Conservation (phyloP, 2,329 filamentous ascomycete species). For the Paraphoma chrysanthemicola region DNA sequence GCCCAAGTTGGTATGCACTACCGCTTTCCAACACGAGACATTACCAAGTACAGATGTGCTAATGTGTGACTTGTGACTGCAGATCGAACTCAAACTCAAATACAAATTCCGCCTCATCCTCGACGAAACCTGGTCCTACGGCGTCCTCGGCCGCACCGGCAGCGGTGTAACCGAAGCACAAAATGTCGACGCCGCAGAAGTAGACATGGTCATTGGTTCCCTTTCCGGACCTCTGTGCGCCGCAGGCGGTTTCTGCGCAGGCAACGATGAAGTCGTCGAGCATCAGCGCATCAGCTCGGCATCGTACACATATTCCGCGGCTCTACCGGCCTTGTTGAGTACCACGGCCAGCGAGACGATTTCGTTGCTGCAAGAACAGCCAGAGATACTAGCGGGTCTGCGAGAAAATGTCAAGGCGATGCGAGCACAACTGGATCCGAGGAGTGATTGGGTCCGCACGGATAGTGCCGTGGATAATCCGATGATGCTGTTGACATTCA, state of each 20-base stretch:
- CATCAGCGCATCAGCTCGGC: conserved; percentile 94
- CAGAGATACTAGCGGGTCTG: conserved; percentile 78
- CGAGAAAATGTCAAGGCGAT: conserved; percentile 88
- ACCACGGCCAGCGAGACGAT: conserved; percentile 96
- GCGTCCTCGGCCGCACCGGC: conserved; percentile 88
- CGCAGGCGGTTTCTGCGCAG: conserved; percentile 95
- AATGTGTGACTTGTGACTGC: background rate
- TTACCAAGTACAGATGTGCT: background rate
- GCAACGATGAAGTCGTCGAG: conserved; percentile 87
- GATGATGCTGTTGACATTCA: conserved; percentile 81
- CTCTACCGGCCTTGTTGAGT: conserved; percentile 88
- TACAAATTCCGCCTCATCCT: conserved; percentile 99
- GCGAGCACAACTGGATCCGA: conserved; percentile 85
- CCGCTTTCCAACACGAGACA: background rate
- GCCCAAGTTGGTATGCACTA: conserved; percentile 73
- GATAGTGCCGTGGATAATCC: conserved; percentile 86
- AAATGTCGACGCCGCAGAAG: conserved; percentile 89
- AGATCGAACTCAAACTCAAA: conserved; percentile 90
- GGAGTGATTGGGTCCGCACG: conserved; percentile 90
- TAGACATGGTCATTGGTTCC: conserved; percentile 97
- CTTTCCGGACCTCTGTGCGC: conserved; percentile 89
- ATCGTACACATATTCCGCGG: conserved; percentile 95
- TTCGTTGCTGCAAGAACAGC: conserved; percentile 82
- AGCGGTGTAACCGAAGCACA: conserved; percentile 94
- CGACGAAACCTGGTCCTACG: conserved; percentile 97